Evolutionary conservation across 331 rosid species (phyloP).

Genomic region (Erythrophleum ivorense): DNA sequence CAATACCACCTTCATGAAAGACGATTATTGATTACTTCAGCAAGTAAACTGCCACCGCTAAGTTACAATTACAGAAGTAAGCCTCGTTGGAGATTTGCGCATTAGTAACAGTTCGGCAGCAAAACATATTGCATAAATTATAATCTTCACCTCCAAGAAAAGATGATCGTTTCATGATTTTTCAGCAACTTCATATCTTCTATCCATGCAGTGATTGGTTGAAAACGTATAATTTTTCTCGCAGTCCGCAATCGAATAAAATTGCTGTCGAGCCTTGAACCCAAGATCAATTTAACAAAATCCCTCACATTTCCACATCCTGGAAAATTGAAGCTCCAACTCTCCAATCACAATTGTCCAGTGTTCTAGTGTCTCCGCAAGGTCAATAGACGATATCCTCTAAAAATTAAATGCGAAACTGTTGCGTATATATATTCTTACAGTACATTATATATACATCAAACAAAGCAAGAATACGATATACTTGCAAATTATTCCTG

Average conservation of each 20-base stretch:
- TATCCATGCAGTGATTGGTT: not conserved
- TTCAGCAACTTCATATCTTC: not conserved
- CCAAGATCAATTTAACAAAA: not conserved
- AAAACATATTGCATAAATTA: not conserved
- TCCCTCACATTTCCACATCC: too few relatives aligned
- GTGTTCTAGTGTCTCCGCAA: not conserved
- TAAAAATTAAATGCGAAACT: not conserved
- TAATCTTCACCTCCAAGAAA: not conserved
- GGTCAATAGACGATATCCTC: not conserved
- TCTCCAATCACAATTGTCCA: not conserved
- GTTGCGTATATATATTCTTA: not conserved
- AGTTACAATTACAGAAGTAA: too few relatives aligned
- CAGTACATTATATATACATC: not conserved
- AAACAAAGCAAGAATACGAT: not conserved
- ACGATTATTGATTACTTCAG: too few relatives aligned
- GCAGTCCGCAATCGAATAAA: not conserved
- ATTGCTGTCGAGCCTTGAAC: not conserved
- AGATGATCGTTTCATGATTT: not conserved
- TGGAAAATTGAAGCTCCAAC: not conserved
- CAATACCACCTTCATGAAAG: too few relatives aligned
- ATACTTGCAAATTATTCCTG: not conserved
- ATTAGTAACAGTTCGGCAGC: not conserved
- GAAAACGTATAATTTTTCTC: not conserved
- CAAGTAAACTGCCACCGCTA: too few relatives aligned
- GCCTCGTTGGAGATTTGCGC: too few relatives aligned